Conservation (phyloP, 2,329 filamentous ascomycete genomes). For the Penicillium sp. region DNA sequence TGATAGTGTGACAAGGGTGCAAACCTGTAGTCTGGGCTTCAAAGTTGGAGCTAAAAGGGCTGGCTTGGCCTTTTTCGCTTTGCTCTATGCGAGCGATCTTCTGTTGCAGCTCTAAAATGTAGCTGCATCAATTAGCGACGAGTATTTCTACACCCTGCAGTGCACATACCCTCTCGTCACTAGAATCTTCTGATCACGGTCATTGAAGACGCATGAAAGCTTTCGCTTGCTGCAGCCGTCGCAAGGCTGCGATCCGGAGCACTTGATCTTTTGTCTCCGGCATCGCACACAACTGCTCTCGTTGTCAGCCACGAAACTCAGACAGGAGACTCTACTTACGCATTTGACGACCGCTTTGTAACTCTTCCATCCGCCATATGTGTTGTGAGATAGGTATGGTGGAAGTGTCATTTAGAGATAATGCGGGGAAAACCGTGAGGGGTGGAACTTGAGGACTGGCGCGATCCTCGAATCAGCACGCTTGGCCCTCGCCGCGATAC, state of each 20-base stretch:
- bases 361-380: slow-evolving; percentile 26
- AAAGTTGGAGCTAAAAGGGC: slow-evolving; percentile 22
- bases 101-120: slow-evolving; percentile 40
- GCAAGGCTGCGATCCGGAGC: slow-evolving; percentile 47
- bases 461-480: background rate
- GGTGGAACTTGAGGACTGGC: background rate
- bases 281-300: slow-evolving; percentile 46
- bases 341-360: slow-evolving; percentile 38
- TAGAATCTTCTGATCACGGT: slow-evolving; percentile 52
- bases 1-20: background rate
- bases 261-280: slow-evolving; percentile 51
- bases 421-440: background rate
- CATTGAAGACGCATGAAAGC: slow-evolving; percentile 47
- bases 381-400: background rate
- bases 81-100: slow-evolving; percentile 28
- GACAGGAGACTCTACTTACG: slow-evolving; percentile 21
- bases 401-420: background rate
- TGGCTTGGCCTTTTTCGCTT: slow-evolving; percentile 13
- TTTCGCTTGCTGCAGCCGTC: slow-evolving; percentile 48
- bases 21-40: slow-evolving; percentile 14
- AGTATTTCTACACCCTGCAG: background rate
- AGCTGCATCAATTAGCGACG: slow-evolving; percentile 26
- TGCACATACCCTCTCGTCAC: slow-evolving; percentile 48
- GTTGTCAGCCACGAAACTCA: slow-evolving; percentile 1
- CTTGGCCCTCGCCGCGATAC: background rate